These are phyloP conservation scores for Penicillium oxalicum DNA, from an alignment of 2,329 filamentous ascomycete species.

Conservation along the genomic window DNA sequence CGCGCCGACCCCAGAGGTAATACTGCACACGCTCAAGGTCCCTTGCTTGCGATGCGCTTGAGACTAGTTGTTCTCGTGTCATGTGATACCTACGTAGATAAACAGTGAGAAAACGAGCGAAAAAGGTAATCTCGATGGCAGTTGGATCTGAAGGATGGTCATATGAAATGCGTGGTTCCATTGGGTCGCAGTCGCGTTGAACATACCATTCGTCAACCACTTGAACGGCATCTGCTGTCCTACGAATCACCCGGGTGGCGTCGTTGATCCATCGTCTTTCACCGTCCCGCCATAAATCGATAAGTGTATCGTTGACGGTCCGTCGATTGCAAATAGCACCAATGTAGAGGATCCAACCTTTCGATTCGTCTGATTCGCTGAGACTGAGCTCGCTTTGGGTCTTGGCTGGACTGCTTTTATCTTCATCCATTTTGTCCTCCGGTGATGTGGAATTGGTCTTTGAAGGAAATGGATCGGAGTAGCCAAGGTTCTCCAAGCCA, in stretches of 20 bases:
- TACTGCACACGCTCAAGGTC: conserved; percentile 11
- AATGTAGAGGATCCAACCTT: conserved; percentile 21
- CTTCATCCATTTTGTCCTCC: conserved; percentile 11
- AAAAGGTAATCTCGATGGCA: neutral
- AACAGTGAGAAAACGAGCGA: neutral
- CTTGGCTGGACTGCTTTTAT: conserved; percentile 1
- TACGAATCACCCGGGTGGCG: conserved; percentile 11
- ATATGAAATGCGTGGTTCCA: too few species aligned
- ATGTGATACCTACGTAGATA: conserved; percentile 13
- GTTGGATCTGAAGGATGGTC: too few species aligned
- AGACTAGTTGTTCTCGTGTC: conserved; percentile 5
- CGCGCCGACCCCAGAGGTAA: conserved; percentile 13
- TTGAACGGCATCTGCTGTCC: conserved; percentile 11
- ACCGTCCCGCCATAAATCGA: conserved; percentile 19
- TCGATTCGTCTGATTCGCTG: conserved; percentile 16
- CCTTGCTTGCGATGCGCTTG: conserved; percentile 3
- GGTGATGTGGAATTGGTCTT: conserved; percentile 7
- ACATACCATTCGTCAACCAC: conserved; percentile 18
- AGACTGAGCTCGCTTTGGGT: conserved; percentile 4
- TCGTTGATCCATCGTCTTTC: conserved; percentile 18
- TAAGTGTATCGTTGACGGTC: conserved; percentile 19
- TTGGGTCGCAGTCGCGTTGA: neutral
- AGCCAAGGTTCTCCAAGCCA: conserved; percentile 16
- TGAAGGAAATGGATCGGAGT: conserved; percentile 18
- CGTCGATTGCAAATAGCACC: conserved; percentile 20